Conservation (phyloP, 139 green algal species). For the Chlorella sp. region DNA sequence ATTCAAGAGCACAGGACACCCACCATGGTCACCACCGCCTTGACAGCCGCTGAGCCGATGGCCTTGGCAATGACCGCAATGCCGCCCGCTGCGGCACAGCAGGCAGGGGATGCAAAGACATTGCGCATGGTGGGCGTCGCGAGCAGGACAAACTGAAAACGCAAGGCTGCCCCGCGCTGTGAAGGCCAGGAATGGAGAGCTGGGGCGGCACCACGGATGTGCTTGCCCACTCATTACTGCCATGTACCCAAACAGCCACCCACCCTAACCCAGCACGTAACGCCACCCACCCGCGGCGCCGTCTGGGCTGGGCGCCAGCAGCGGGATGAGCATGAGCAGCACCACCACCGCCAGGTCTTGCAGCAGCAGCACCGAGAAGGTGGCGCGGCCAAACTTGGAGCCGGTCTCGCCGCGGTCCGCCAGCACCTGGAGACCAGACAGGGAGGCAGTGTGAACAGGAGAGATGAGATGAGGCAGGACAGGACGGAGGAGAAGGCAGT, state of each 20-base stretch:
- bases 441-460: background rate
- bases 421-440: slow-evolving; percentile 46
- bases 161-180: no score
- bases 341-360: slow-evolving; percentile 99
- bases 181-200: no score
- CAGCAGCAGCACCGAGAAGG: slow-evolving; percentile 97
- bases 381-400: slow-evolving; percentile 91
- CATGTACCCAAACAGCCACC: no score
- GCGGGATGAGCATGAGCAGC: slow-evolving; percentile 98
- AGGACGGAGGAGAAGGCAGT: background rate
- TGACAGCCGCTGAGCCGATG: slow-evolving; percentile 90
- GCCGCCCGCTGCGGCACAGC: slow-evolving; percentile 48
- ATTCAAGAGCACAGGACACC: no score
- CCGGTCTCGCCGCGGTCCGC: slow-evolving; percentile 93
- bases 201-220: no score
- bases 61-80: slow-evolving; percentile 81
- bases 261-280: no score
- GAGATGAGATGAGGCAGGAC: no score
- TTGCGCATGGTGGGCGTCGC: no score
- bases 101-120: background rate
- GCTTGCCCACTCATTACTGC: no score
- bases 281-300: slow-evolving; percentile 35
- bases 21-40: slow-evolving; percentile 89
- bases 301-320: slow-evolving; percentile 86
- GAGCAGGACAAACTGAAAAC: no score